Conservation (phyloP, 495 filamentous ascomycete genomes). For the Penicillium chermesinum region DNA sequence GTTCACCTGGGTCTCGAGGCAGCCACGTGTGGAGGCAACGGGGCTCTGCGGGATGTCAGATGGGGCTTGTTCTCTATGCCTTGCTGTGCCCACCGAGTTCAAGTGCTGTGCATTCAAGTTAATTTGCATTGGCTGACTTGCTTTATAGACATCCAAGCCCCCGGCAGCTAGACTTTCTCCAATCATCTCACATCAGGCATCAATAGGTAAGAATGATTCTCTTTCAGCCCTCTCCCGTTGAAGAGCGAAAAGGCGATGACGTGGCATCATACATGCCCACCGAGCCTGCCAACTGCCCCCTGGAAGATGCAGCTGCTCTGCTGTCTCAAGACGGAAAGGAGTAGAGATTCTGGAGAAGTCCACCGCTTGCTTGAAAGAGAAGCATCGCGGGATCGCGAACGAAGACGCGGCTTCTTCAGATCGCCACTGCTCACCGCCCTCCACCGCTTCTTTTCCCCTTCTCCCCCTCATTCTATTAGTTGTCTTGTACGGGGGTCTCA, state of each 20-base stretch:
- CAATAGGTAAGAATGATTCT: no score
- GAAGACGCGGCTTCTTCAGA: background rate
- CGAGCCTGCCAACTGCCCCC: no score
- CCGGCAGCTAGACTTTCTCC: no score
- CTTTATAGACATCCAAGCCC: no score
- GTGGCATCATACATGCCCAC: background rate
- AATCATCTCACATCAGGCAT: no score
- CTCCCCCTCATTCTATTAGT: conserved; percentile 13
- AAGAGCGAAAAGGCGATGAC: background rate
- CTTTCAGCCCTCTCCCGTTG: background rate
- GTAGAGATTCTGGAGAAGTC: background rate
- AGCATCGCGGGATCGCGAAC: background rate
- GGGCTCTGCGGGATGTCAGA: conserved; percentile 15
- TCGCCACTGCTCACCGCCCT: conserved; percentile 15
- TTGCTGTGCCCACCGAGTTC: background rate
- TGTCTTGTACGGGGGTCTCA: conserved; percentile 2
- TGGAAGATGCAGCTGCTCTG: no score
- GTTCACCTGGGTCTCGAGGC: no score
- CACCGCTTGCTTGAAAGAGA: background rate
- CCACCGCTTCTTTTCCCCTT: conserved; percentile 26
- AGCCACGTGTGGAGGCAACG: conserved; percentile 15
- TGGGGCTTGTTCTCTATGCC: background rate
- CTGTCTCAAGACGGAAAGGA: background rate
- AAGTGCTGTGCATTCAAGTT: no score
- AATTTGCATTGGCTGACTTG: no score